A percentile compares a stretch with the other conserved stretches of the same genome.
Conservation (phyloP, 202 grass and related monocot species). For the Dendrocalamus latiflorus region DNA sequence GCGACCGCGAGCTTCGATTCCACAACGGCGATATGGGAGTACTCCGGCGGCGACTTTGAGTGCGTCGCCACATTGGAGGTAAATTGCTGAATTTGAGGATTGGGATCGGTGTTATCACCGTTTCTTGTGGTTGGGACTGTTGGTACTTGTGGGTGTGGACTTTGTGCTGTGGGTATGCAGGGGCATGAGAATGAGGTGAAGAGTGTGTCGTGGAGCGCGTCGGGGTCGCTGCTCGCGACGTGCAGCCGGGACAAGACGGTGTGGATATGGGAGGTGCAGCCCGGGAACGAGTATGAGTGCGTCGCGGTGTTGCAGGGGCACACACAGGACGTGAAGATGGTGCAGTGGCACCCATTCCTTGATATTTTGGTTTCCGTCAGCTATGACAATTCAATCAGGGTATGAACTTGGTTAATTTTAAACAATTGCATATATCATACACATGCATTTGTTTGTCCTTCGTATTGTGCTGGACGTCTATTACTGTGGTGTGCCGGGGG, state of each 20-base stretch:
- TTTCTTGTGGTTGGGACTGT: neutral
- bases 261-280: constrained; percentile 95
- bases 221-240: constrained; percentile 64
- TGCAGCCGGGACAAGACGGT: constrained; percentile 79
- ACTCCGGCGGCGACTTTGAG: constrained; percentile 63
- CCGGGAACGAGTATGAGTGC: constrained; percentile 83
- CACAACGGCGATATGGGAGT: constrained; percentile 75
- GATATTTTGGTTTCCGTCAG: constrained; percentile 86
- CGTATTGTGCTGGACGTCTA: neutral
- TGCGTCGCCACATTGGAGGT: constrained; percentile 86
- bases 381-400: constrained; percentile 85
- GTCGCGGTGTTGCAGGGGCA: constrained; percentile 62
- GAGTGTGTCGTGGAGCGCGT: constrained; percentile 65
- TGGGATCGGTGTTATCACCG: neutral
- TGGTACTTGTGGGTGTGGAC: neutral
- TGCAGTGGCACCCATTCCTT: constrained; percentile 75
- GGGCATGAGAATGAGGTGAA: constrained; percentile 97
- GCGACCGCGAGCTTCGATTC: constrained; percentile 82
- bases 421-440: neutral
- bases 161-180: constrained; percentile 22
- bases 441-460: neutral
- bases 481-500: neutral
- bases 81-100: neutral
- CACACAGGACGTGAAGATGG: constrained; percentile 91
- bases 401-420: constrained; percentile 9